Conservation (phyloP, 176 grass and related monocot genomes). For the Paspalum notatum region DNA sequence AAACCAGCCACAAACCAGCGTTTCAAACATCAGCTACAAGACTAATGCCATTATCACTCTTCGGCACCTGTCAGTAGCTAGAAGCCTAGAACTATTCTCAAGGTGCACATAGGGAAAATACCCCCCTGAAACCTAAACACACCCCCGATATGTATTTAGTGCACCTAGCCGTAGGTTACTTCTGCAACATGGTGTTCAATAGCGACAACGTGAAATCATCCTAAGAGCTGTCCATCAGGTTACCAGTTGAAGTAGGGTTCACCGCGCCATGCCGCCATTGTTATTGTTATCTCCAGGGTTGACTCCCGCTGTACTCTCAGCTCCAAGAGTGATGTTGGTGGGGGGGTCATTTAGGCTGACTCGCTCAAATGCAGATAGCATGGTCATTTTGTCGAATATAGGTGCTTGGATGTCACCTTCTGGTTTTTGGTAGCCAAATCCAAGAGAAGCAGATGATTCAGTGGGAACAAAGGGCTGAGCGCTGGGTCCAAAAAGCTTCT, state of each 20-base stretch:
- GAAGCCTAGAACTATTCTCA: slow-evolving; percentile 16
- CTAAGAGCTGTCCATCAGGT: slow-evolving; percentile 72
- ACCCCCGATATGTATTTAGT: neutral
- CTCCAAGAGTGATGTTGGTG: slow-evolving; percentile 66
- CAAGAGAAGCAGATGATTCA: slow-evolving; percentile 67
- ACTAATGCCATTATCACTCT: slow-evolving; percentile 3
- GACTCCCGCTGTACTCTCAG: slow-evolving; percentile 27
- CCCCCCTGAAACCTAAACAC: slow-evolving; percentile 26
- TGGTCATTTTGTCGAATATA: slow-evolving; percentile 51
- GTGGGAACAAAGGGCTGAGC: slow-evolving; percentile 39
- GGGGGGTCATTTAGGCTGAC: slow-evolving; percentile 37
- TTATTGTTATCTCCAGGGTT: neutral
- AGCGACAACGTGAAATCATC: slow-evolving; percentile 21
- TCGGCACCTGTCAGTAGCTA: slow-evolving; percentile 26
- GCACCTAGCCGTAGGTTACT: slow-evolving; percentile 27
- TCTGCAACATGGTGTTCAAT: neutral
- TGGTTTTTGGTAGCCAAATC: slow-evolving; percentile 64
- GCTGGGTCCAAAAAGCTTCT: slow-evolving; percentile 63
- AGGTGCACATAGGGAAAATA: slow-evolving; percentile 11
- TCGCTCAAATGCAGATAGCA: slow-evolving; percentile 65
- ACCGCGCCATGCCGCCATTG: too few relatives aligned
- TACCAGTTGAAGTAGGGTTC: slow-evolving; percentile 33
- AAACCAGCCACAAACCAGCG: neutral
- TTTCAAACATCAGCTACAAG: slow-evolving; percentile 4
- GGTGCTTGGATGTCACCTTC: slow-evolving; percentile 49